These are phyloP conservation scores for Annulohypoxylon maeteangense DNA, from an alignment of 495 filamentous ascomycete species.

Conservation along the genomic window DNA sequence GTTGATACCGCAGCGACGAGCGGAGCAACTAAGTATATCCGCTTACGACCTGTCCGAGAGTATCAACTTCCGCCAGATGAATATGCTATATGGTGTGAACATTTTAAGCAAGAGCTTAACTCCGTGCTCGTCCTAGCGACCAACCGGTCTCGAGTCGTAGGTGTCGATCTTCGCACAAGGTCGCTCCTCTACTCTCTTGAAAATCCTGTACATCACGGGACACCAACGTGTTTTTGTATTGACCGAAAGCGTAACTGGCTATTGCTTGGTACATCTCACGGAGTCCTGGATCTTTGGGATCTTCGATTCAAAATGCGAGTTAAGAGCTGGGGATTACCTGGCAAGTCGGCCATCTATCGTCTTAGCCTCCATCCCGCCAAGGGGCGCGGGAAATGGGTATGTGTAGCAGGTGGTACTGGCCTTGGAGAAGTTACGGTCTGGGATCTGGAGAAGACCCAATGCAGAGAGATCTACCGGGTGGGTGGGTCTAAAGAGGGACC, in stretches of 20 bases:
- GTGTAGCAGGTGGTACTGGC: conserved; percentile 87
- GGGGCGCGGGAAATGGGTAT: conserved; percentile 80
- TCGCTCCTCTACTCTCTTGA: conserved; percentile 78
- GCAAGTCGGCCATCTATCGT: conserved; percentile 82
- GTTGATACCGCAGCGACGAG: conserved; percentile 76
- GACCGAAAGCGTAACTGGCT: conserved; percentile 90
- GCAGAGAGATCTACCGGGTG: conserved; percentile 87
- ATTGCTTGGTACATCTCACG: conserved; percentile 89
- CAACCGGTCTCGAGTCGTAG: conserved; percentile 82
- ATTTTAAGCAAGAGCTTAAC: conserved; percentile 82
- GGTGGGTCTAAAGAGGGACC: conserved; percentile 63
- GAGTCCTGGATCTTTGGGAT: conserved; percentile 95
- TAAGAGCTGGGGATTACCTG: conserved; percentile 89
- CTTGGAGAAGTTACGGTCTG: conserved; percentile 94
- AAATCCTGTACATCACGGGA: conserved; percentile 94
- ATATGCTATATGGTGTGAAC: conserved; percentile 90
- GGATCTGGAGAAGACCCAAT: conserved; percentile 91
- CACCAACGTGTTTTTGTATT: conserved; percentile 90
- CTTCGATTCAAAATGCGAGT: conserved; percentile 88
- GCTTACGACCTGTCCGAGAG: conserved; percentile 77
- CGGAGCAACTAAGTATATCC: conserved; percentile 76
- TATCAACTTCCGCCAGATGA: conserved; percentile 80
- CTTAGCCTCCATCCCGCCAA: conserved; percentile 80
- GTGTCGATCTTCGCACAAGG: conserved; percentile 91
- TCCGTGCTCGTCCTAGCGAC: conserved; percentile 89